Base-by-base conservation (phyloP, 2,329 filamentous ascomycete genomes). In the Venturia carpophila region DNA sequence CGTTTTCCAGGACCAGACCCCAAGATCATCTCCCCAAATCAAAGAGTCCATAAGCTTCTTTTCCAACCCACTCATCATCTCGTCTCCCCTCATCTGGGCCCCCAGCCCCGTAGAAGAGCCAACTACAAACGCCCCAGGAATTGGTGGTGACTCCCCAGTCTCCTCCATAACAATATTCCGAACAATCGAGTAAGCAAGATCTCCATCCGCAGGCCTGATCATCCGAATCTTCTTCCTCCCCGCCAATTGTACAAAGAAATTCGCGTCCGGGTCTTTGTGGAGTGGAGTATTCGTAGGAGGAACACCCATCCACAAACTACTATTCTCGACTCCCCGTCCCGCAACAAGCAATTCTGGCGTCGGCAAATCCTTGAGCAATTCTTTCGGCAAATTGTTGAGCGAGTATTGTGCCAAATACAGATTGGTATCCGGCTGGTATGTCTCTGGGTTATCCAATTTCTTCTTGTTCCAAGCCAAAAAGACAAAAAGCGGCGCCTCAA, bases 201-300 rank as follows among this genome's bases (percentile, higher is more conserved):
- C 77, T 0, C 94, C 94, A 3, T 79, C 71, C 0, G 75, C 71
- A 0, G 92, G 91, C 5, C 80, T 77, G 66, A 93, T 80, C 15
- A 97, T 73, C n/a, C 92, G 82, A 19, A 97, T 79, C 0, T 78
- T 73, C 75, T 99, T 99, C 63, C 73, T 75, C 4, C 90, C 86
- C 19, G 84, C 85, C 15, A 97, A 75, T 75, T 99, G 94, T 58
- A 90, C 85, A 73, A 97, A 96, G 0, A 97, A 71, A 72, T 99
- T 99, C 0, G 91, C 91, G 71, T 97, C 97, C 0, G 94, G 94
- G 71, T 99, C 94, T 64, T 89, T 85, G 75, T 99, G 94, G 3
- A 96, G 79, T 3, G 94, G 92, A 0, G 94, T 97, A 70, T 91
- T 92, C 0, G 92, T 97, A 0, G 91, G 91, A 47, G 91, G 86